phyloP scores from a whole-genome alignment of 768 basidiomycete genomes.

The Psilocybe azurescens region DNA sequence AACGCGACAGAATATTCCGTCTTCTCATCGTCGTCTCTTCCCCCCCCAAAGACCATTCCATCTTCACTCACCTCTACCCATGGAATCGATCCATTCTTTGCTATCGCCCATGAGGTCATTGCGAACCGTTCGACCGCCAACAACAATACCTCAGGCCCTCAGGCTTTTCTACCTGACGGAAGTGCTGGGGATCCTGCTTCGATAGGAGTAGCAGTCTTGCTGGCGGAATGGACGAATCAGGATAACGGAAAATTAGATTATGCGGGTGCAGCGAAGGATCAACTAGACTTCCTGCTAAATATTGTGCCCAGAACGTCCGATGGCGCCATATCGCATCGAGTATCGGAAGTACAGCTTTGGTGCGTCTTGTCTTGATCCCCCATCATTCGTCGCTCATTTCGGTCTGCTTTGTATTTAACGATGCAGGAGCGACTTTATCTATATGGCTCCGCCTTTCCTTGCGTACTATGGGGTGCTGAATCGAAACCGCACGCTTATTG shows the following conservation, averaged over 20 bases:
- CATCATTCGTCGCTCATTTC: background rate
- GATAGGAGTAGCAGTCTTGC: constrained; percentile 72
- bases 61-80: constrained; percentile 29
- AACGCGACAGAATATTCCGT: constrained; percentile 52
- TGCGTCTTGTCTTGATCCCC: background rate
- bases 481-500: constrained; percentile 59
- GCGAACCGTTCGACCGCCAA: constrained; percentile 47
- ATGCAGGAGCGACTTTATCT: constrained; percentile 77
- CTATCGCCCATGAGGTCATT: constrained; percentile 59
- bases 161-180: constrained; percentile 61
- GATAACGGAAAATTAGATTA: constrained; percentile 54
- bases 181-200: constrained; percentile 81
- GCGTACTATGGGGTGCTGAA: constrained; percentile 80
- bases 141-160: constrained; percentile 50
- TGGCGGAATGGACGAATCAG: constrained; percentile 53
- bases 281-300: constrained; percentile 66
- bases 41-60: constrained; percentile 42
- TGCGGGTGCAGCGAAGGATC: constrained; percentile 64
- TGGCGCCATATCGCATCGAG: constrained; percentile 84
- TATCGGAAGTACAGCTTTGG: constrained; percentile 72
- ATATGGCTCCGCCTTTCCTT: constrained; percentile 88
- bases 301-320: constrained; percentile 66
- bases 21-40: constrained; percentile 28
- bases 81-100: constrained; percentile 57
- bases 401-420: background rate